phyloP scores from a whole-genome alignment of 176 grass and related monocot species.

The Juncus effusus region DNA sequence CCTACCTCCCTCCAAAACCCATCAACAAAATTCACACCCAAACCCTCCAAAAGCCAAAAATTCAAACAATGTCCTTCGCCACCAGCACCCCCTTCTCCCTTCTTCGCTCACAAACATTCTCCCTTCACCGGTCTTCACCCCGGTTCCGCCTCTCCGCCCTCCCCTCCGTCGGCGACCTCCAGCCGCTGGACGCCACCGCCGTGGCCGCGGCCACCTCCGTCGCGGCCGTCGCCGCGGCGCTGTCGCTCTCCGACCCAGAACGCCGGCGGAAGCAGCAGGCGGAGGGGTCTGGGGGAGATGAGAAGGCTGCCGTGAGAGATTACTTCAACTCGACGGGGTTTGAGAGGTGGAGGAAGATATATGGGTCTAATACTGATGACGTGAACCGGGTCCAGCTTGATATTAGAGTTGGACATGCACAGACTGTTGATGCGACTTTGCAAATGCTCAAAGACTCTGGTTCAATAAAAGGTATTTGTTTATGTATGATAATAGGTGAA shows the following conservation, averaged over 20 bases:
- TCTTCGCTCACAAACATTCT: slow-evolving; percentile 11
- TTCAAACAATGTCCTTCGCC: slow-evolving; percentile 52
- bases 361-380: slow-evolving; percentile 56
- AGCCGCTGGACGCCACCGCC: slow-evolving; percentile 37
- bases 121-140: not conserved
- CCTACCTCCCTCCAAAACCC: slow-evolving; percentile 29
- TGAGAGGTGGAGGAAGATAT: slow-evolving; percentile 88
- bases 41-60: not conserved
- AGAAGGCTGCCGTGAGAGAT: slow-evolving; percentile 82
- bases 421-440: slow-evolving; percentile 61
- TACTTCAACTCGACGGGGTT: slow-evolving; percentile 98
- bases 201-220: slow-evolving; percentile 44
- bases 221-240: slow-evolving; percentile 28
- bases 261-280: slow-evolving; percentile 58
- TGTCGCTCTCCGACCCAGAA: slow-evolving; percentile 71
- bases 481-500: not conserved
- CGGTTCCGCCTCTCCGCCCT: slow-evolving; percentile 30
- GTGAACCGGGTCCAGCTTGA: slow-evolving; percentile 97
- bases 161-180: slow-evolving; percentile 37
- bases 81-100: slow-evolving; percentile 34
- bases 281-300: slow-evolving; percentile 60
- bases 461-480: slow-evolving; percentile 17
- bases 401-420: slow-evolving; percentile 78
- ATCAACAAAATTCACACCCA: slow-evolving; percentile 27
- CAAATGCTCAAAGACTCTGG: slow-evolving; percentile 61